These are phyloP conservation scores for Carallia pectinifolia DNA, from an alignment of 345 rosid species.

Conservation along the genomic window DNA sequence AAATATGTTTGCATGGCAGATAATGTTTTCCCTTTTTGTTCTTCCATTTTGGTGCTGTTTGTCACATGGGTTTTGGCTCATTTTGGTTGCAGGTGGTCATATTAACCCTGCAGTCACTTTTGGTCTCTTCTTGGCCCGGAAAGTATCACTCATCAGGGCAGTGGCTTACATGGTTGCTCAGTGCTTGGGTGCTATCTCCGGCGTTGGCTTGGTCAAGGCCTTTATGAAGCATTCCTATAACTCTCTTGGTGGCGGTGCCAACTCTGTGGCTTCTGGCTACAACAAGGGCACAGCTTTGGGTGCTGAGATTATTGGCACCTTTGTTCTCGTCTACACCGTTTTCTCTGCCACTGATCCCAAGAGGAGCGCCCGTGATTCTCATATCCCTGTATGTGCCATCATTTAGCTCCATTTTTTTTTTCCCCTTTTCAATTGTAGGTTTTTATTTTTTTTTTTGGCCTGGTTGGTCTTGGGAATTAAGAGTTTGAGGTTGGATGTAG, in stretches of 20 bases:
- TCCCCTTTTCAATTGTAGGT: too few relatives aligned
- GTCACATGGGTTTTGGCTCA: slow-evolving; percentile 1
- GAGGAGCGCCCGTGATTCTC: slow-evolving; percentile 86
- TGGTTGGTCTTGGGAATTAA: not conserved
- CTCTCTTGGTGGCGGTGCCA: slow-evolving; percentile 64
- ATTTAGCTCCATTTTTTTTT: not conserved
- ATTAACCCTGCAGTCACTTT: slow-evolving; percentile 70
- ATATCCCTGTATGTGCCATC: slow-evolving; percentile 54
- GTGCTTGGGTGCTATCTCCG: slow-evolving; percentile 74
- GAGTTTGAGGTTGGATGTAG: slow-evolving; percentile 10
- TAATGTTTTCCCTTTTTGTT: not conserved
- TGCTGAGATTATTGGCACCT: slow-evolving; percentile 81
- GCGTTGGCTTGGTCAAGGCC: slow-evolving; percentile 83
- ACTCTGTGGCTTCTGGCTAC: slow-evolving; percentile 51
- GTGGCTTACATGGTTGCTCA: slow-evolving; percentile 77
- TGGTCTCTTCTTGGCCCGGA: slow-evolving; percentile 66
- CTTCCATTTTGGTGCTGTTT: not conserved
- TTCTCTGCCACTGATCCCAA: slow-evolving; percentile 91
- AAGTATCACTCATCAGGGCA: slow-evolving; percentile 66
- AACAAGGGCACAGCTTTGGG: slow-evolving; percentile 71
- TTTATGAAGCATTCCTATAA: slow-evolving; percentile 62
- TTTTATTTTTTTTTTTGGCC: not conserved
- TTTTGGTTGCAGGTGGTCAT: slow-evolving; percentile 56
- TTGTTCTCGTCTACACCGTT: slow-evolving; percentile 72
- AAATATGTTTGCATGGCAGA: too few relatives aligned